phyloP scores from a whole-genome alignment of 805 yeast genomes.

The Scheffersomyces stipitis region DNA sequence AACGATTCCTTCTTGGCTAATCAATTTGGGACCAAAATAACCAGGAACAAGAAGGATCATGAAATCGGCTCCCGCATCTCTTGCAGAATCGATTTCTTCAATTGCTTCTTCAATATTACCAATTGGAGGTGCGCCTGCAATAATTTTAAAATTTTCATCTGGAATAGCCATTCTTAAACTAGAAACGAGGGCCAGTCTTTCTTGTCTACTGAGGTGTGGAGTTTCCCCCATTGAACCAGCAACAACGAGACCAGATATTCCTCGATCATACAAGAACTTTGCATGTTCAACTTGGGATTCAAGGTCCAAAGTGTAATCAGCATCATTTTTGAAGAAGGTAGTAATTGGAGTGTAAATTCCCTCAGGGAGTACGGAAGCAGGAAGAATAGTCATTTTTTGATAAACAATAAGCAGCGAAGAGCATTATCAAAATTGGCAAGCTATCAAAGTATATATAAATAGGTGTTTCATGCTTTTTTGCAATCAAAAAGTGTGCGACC shows the following conservation, averaged over 20 bases:
- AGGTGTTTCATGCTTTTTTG: too few relatives aligned
- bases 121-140: constrained; percentile 34
- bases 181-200: constrained; percentile 27
- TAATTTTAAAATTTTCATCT: constrained; percentile 25
- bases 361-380: not conserved
- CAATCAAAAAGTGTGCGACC: too few relatives aligned
- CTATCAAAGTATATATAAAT: too few relatives aligned
- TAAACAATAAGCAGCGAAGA: too few relatives aligned
- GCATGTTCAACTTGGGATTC: constrained; percentile 33
- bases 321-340: constrained; percentile 24
- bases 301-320: constrained; percentile 25
- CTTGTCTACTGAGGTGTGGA: constrained; percentile 29
- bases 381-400: not conserved
- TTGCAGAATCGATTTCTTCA: constrained; percentile 20
- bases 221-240: constrained; percentile 44
- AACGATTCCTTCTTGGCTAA: constrained; percentile 31
- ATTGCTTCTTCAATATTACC: constrained; percentile 24
- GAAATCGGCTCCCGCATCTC: constrained; percentile 34
- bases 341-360: constrained; percentile 34
- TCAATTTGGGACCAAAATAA: constrained; percentile 31
- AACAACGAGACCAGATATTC: constrained; percentile 35
- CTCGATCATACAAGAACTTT: constrained; percentile 21
- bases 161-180: constrained; percentile 30
- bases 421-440: too few relatives aligned
- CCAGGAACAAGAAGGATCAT: constrained; percentile 34